These are phyloP conservation scores for Pseudopyricularia javanii DNA, from an alignment of 2,329 filamentous ascomycete genomes.

Conservation along the genomic window DNA sequence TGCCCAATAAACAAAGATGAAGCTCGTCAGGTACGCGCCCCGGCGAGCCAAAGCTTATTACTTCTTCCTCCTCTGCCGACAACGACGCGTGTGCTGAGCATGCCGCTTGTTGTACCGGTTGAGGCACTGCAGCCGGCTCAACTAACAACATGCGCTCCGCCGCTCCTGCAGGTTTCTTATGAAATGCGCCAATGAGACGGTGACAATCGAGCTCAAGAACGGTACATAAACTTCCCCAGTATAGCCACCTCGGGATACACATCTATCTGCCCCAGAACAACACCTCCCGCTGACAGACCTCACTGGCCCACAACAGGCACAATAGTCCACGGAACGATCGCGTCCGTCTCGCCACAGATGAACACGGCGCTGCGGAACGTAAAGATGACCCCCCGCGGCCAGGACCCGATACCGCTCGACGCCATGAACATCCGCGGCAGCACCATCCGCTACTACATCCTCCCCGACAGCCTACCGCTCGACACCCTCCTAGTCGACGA, in stretches of 20 bases:
- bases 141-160: neutral
- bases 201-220: slow-evolving; percentile 97
- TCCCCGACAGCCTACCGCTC: slow-evolving; percentile 87
- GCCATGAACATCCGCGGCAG: slow-evolving; percentile 95
- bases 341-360: slow-evolving; percentile 95
- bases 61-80: neutral
- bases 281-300: slow-evolving; percentile 2
- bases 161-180: slow-evolving; percentile 76
- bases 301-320: slow-evolving; percentile 49
- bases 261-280: neutral
- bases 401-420: slow-evolving; percentile 79
- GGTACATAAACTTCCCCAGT: slow-evolving; percentile 35
- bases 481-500: slow-evolving; percentile 95
- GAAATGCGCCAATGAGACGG: slow-evolving; percentile 98
- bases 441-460: slow-evolving; percentile 91
- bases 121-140: neutral
- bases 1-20: slow-evolving; percentile 52
- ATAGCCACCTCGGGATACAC: neutral
- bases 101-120: neutral
- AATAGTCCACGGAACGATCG: slow-evolving; percentile 93
- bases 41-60: neutral
- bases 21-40: slow-evolving; percentile 72
- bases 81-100: neutral
- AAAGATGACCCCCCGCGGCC: slow-evolving; percentile 87
- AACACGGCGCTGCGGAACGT: slow-evolving; percentile 92